phyloP scores from a whole-genome alignment of 371 early-diverging fungal genomes.

The Mortierella polycephala region DNA sequence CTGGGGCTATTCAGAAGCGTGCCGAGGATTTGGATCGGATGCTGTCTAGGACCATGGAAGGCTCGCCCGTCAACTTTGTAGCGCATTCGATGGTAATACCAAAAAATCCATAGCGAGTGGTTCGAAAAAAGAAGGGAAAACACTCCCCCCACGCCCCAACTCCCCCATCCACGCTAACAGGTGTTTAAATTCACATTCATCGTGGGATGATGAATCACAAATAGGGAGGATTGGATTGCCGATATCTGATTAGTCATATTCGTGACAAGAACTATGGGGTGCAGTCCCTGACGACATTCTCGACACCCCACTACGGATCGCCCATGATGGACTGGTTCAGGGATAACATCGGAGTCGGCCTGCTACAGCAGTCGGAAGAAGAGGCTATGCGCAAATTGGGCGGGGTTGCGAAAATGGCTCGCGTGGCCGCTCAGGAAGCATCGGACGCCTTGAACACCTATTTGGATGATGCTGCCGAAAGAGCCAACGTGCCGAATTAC shows the following conservation, averaged over 20 bases:
- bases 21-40: constrained; percentile 80
- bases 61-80: constrained; percentile 80
- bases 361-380: constrained; percentile 37
- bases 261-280: constrained; percentile 71
- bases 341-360: constrained; percentile 74
- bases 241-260: constrained; percentile 85
- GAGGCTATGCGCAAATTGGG: constrained; percentile 42
- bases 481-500: background rate
- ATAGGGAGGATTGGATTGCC: constrained; percentile 88
- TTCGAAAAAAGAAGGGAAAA: no score
- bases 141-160: no score
- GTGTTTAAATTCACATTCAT: no score
- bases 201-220: background rate
- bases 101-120: no score
- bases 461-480: background rate
- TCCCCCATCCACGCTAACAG: no score
- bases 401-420: constrained; percentile 18
- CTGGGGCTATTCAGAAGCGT: constrained; percentile 82
- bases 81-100: constrained; percentile 88
- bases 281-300: constrained; percentile 84
- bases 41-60: constrained; percentile 64
- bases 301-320: constrained; percentile 93
- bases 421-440: constrained; percentile 17
- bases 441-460: constrained; percentile 12
- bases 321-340: constrained; percentile 93